These are phyloP conservation scores for Ploettnerulaceae sp. DNA, from an alignment of 2,329 filamentous ascomycete species.

Conservation along the genomic window DNA sequence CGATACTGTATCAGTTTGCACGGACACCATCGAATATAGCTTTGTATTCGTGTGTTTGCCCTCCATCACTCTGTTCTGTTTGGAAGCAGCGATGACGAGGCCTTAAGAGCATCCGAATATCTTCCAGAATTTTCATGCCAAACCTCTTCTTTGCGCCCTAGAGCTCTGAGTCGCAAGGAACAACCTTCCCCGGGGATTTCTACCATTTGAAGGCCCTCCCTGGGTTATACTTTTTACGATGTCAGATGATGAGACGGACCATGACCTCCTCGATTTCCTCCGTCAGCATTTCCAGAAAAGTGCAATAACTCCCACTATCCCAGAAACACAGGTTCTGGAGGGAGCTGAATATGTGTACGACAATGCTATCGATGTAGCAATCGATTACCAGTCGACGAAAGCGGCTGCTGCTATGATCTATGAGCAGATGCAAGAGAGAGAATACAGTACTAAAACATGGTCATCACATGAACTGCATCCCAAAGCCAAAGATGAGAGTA, in stretches of 20 bases:
- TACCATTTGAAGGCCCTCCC: background rate
- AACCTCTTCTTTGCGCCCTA: no score
- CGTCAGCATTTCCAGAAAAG: conserved; percentile 69
- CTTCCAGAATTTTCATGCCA: background rate
- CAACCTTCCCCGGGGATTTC: no score
- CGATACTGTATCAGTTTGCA: background rate
- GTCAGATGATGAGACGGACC: conserved; percentile 90
- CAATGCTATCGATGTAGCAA: conserved; percentile 86
- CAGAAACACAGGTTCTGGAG: conserved; percentile 77
- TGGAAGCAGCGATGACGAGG: background rate
- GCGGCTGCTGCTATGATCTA: conserved; percentile 76
- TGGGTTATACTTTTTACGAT: conserved; percentile 44
- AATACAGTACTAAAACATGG: conserved; percentile 83
- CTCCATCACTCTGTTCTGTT: background rate
- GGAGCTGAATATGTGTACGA: conserved; percentile 83
- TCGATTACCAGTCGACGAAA: conserved; percentile 80
- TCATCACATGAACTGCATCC: conserved; percentile 86
- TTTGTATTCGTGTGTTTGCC: background rate
- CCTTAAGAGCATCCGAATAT: background rate
- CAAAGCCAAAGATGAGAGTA: conserved; percentile 70
- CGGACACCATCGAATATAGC: background rate
- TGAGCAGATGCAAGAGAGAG: conserved; percentile 73
- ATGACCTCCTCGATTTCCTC: conserved; percentile 79
- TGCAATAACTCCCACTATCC: conserved; percentile 47
- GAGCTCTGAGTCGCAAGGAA: no score